Evolutionary conservation across 164 flowering plant genomes (phyloP).

Genomic region (Santalum album): DNA sequence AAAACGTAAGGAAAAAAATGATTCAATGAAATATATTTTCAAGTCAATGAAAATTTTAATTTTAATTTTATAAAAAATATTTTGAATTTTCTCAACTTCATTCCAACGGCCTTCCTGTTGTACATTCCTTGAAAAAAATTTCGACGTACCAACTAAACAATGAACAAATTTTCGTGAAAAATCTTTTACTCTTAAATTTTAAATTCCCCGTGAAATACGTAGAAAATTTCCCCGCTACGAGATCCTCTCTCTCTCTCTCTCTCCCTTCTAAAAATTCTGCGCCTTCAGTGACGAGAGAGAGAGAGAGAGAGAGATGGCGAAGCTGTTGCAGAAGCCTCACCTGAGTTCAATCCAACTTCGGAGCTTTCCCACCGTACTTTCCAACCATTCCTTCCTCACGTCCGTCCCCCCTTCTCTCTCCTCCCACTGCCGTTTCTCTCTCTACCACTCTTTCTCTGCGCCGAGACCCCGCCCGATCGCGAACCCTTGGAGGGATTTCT

Average conservation of each 20-base stretch:
- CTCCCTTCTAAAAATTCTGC: neutral
- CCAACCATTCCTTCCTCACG: slow-evolving; percentile 1
- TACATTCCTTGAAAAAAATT: too few species aligned
- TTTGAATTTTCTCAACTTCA: too few species aligned
- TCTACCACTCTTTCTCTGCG: neutral
- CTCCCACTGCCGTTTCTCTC: slow-evolving; percentile 2
- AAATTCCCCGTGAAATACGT: too few species aligned
- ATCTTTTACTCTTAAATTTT: too few species aligned
- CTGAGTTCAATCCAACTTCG: slow-evolving; percentile 13
- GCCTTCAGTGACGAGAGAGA: neutral
- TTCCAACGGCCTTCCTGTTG: too few species aligned
- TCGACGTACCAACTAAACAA: too few species aligned
- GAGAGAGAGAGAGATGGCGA: slow-evolving; percentile 23
- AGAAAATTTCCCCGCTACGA: too few species aligned
- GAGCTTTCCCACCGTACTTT: slow-evolving; percentile 12
- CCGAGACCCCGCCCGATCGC: neutral
- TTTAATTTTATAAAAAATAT: too few species aligned
- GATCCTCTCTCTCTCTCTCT: neutral
- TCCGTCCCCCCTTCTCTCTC: neutral
- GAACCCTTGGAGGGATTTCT: slow-evolving; percentile 7
- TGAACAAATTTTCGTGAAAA: too few species aligned
- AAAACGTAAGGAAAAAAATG: too few species aligned
- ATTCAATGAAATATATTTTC: too few species aligned
- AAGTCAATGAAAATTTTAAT: too few species aligned
- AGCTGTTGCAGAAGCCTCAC: slow-evolving; percentile 26